Percentiles rank a stretch among this genome's conserved stretches.
Conservation (phyloP, 208 protist genomes). For the Acanthamoeba pearcei region DNA sequence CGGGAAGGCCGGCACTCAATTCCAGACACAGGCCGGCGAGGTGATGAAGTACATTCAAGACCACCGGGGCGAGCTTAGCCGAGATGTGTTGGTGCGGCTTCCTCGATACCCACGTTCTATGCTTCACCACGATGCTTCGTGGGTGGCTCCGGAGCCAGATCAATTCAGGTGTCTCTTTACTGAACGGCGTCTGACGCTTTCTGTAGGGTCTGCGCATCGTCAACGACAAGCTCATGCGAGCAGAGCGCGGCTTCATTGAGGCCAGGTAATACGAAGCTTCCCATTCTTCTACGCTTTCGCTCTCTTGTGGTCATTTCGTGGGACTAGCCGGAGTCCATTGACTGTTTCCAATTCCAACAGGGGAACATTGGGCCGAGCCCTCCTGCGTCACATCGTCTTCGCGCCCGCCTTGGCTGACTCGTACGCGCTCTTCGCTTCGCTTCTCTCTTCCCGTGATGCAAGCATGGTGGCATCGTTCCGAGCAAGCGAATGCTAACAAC, state of each 20-base stretch:
- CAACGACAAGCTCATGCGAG: constrained; percentile 61
- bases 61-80: neutral
- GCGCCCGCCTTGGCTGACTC: constrained; percentile 11
- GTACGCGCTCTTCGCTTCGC: neutral
- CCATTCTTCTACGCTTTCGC: neutral
- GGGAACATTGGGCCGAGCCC: constrained; percentile 32
- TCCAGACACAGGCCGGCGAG: neutral
- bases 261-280: neutral
- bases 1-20: neutral
- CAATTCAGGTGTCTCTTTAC: neutral
- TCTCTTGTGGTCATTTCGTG: neutral
- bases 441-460: neutral
- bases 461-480: neutral
- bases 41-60: constrained; percentile 1
- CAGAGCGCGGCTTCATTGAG: constrained; percentile 62
- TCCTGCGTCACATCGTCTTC: constrained; percentile 43
- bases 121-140: neutral
- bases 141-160: neutral
- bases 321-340: too few relatives aligned
- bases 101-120: neutral
- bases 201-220: neutral
- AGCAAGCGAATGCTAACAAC: neutral
- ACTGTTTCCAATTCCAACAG: neutral
- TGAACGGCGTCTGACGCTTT: neutral
- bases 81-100: neutral